Conservation (phyloP, 371 early-diverging fungal species). For the Mucor velutinosus region DNA sequence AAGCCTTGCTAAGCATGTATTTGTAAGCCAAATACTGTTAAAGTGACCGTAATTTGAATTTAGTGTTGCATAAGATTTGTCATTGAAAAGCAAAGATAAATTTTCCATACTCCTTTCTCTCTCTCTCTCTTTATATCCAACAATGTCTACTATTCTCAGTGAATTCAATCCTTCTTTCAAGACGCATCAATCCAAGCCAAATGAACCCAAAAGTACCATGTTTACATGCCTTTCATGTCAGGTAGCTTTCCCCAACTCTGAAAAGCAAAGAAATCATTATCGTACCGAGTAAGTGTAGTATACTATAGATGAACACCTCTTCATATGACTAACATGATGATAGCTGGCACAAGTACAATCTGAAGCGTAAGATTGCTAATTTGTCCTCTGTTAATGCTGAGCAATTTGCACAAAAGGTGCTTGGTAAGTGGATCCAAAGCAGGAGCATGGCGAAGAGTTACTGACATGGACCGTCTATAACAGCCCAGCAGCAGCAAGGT, state of each 20-base stretch:
- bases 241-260: constrained; percentile 80
- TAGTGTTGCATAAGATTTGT: constrained; percentile 3
- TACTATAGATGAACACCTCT: background rate
- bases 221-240: constrained; percentile 80
- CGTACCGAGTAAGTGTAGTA: constrained; percentile 61
- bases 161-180: constrained; percentile 11
- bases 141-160: constrained; percentile 5
- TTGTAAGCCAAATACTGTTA: background rate
- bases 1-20: background rate
- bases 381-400: constrained; percentile 73
- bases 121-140: background rate
- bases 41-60: background rate
- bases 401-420: constrained; percentile 65
- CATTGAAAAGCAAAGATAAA: background rate
- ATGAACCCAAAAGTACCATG: background rate
- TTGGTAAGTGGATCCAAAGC: constrained; percentile 35
- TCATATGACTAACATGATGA: background rate
- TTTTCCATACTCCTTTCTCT: background rate
- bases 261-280: constrained; percentile 83
- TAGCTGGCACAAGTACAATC: constrained; percentile 87
- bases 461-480: background rate
- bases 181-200: background rate
- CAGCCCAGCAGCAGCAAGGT: constrained; percentile 48
- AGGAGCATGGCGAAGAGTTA: background rate
- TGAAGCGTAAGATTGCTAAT: constrained; percentile 82